phyloP scores from a whole-genome alignment of 1,284 basidiomycete species.

The Ustilago tritici region DNA sequence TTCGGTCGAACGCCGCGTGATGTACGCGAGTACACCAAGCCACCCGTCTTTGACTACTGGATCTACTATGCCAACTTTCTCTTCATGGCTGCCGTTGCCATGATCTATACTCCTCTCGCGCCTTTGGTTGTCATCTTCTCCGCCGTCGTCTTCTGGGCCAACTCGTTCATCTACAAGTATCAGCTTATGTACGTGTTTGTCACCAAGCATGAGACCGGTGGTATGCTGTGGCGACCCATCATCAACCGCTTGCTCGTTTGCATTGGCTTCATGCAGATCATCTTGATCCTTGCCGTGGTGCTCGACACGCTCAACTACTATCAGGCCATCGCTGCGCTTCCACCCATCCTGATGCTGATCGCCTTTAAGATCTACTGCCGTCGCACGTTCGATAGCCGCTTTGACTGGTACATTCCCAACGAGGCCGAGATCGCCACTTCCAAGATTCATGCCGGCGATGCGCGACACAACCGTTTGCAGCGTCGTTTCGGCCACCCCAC shows the following conservation, averaged over 20 bases:
- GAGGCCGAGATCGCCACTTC: slow-evolving; percentile 57
- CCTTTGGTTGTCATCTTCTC: slow-evolving; percentile 63
- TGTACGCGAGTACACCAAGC: slow-evolving; percentile 94
- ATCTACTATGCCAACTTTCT: slow-evolving; percentile 77
- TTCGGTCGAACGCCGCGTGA: slow-evolving; percentile 97
- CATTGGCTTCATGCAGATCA: slow-evolving; percentile 68
- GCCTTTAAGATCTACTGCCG: slow-evolving; percentile 65
- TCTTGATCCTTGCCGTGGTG: slow-evolving; percentile 60
- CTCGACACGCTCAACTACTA: slow-evolving; percentile 55
- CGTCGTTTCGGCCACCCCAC: slow-evolving; percentile 68
- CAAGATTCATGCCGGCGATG: slow-evolving; percentile 59
- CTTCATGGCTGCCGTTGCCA: slow-evolving; percentile 64
- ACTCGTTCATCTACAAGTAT: slow-evolving; percentile 67
- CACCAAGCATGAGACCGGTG: slow-evolving; percentile 69
- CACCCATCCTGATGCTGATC: slow-evolving; percentile 62
- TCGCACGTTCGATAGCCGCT: slow-evolving; percentile 57
- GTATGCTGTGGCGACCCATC: slow-evolving; percentile 66
- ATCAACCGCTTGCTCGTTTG: slow-evolving; percentile 66
- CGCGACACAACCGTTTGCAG: slow-evolving; percentile 61
- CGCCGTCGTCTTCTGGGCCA: slow-evolving; percentile 60
- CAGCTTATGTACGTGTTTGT: slow-evolving; percentile 69
- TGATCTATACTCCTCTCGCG: slow-evolving; percentile 65
- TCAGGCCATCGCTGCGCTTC: slow-evolving; percentile 59
- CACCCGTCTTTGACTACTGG: slow-evolving; percentile 89
- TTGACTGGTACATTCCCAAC: slow-evolving; percentile 67